Conservation (phyloP, 1,284 basidiomycete species). For the Leucoagaricus sp. region DNA sequence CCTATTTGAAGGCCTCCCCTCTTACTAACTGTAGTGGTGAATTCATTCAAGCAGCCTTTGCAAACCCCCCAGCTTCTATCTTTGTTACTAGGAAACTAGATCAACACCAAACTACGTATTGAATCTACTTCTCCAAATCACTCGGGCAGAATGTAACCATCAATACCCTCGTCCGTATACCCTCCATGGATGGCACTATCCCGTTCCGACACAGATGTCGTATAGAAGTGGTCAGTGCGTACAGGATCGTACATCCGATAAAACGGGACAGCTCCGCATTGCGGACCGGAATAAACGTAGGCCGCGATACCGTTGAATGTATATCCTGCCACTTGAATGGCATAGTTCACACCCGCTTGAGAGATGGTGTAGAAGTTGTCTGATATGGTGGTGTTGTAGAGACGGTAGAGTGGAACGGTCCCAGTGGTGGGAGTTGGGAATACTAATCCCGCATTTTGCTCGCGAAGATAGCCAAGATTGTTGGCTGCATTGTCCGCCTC, state of each 20-base stretch:
- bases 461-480: conserved; percentile 1
- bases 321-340: conserved; percentile 1
- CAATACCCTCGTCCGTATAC: not conserved
- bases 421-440: not conserved
- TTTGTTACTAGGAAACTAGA: no score
- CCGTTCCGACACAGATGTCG: not conserved
- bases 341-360: conserved; percentile 4
- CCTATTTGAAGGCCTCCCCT: no score
- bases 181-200: not conserved
- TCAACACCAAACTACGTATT: not conserved
- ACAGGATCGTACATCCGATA: conserved; percentile 8
- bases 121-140: not conserved
- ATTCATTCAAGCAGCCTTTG: no score
- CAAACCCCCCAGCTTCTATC: no score
- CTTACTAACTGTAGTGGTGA: no score
- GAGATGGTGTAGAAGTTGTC: conserved; percentile 14
- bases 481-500: conserved; percentile 1
- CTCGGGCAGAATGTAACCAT: not conserved
- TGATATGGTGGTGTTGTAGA: not conserved
- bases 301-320: conserved; percentile 8
- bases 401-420: conserved; percentile 12
- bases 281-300: conserved; percentile 4
- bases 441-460: conserved; percentile 1
- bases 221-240: conserved; percentile 12
- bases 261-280: conserved; percentile 6